Evolutionary conservation across 192 early-diverging fungal species (phyloP), one percentile per base, ranked within the genome.

Genomic region (Podochytrium sp.): DNA sequence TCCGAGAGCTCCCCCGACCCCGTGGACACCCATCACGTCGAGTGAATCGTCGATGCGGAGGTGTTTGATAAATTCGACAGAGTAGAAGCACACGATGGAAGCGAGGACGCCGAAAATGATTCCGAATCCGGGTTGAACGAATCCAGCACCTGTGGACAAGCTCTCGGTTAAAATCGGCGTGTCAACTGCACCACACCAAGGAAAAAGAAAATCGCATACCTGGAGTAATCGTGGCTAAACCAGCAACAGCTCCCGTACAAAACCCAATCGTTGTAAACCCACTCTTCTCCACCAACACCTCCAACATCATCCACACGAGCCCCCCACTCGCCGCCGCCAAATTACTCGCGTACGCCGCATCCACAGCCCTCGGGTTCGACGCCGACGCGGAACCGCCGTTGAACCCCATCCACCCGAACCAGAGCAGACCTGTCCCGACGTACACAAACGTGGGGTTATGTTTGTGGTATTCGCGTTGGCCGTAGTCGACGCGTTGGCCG

Each of bases 111-210:
- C 55, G 29, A 57, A 57, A 0, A 57, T 18, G 39, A 95, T 74
- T 1, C 92, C 82, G 29, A 90, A 89, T 74, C 90, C 90, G 14
- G 91, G 88, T 37, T 81, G 83, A 25, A 98, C 93, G 73, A 85
- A 98, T 7, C 95, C 97, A 18, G 92, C 89, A 38, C 84, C 94
- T 0, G 97, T n/a, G n/a, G n/a, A n/a, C n/a, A n/a, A n/a, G n/a
- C n/a, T n/a, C n/a, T n/a, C n/a, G n/a, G n/a, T n/a, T n/a, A n/a
- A n/a, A n/a, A n/a, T n/a, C n/a, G n/a, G n/a, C n/a, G n/a, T n/a
- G n/a, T n/a, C n/a, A n/a, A n/a, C n/a, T n/a, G n/a, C n/a, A n/a
- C n/a, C n/a, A n/a, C n/a, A n/a, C n/a, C n/a, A n/a, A n/a, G n/a
- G n/a, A n/a, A n/a, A n/a, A n/a, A n/a, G n/a, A n/a, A n/a, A n/a